Evolutionary conservation across 73 alveolate genomes (phyloP).

Genomic region (Paramecium tetraurelia): DNA sequence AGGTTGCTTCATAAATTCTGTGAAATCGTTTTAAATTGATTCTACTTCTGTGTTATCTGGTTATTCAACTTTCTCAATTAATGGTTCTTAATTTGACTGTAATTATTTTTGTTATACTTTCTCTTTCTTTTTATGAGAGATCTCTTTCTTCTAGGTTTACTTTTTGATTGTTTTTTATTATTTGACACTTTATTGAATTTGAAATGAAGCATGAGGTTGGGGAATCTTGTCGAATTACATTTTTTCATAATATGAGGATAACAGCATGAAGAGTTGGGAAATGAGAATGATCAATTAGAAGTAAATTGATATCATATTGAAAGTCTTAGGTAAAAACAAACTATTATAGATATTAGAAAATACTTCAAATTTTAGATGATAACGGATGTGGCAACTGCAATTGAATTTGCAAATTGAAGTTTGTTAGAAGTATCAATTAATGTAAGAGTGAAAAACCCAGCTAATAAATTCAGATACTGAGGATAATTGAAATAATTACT

Average conservation of each 20-base stretch:
- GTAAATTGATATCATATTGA: background rate
- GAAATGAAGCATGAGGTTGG: background rate
- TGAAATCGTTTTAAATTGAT: background rate
- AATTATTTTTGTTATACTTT: background rate
- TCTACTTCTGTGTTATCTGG: background rate
- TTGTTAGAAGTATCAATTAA: background rate
- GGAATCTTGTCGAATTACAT: background rate
- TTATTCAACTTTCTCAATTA: background rate
- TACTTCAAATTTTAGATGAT: slow-evolving; percentile 39
- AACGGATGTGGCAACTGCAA: background rate
- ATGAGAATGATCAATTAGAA: background rate
- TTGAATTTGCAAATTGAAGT: background rate
- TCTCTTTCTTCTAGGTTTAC: background rate
- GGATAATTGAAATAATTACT: background rate
- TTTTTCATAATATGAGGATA: background rate
- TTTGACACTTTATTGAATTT: background rate
- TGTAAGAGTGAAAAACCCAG: background rate
- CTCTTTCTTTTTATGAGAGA: background rate
- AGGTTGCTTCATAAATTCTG: background rate
- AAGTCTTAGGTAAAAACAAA: background rate
- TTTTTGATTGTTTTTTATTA: background rate
- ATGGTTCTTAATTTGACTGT: background rate
- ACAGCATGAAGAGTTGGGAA: background rate
- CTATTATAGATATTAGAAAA: background rate
- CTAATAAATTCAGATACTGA: background rate